These are phyloP conservation scores for Aquilaria yunnanensis DNA, from an alignment of 345 rosid species.

Conservation along the genomic window DNA sequence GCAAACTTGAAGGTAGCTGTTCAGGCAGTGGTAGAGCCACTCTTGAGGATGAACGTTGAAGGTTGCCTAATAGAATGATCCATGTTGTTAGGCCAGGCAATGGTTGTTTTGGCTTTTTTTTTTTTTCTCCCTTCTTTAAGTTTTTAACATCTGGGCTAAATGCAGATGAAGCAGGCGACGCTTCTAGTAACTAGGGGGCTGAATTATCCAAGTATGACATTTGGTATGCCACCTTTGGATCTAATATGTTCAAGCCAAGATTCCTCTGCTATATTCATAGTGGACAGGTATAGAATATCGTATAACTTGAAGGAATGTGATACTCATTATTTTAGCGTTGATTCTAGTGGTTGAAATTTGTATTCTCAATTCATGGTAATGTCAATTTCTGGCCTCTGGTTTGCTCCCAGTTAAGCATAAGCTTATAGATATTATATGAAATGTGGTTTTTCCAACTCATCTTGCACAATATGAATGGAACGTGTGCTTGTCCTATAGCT, in stretches of 20 bases:
- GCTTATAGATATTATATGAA: no score
- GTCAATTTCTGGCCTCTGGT: no score
- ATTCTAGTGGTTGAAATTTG: not conserved
- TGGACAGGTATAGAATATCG: conserved; percentile 53
- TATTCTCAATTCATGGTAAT: no score
- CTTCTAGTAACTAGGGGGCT: conserved; percentile 49
- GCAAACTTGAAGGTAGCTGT: no score
- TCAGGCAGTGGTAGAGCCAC: conserved; percentile 39
- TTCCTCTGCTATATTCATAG: conserved; percentile 82
- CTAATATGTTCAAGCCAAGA: conserved; percentile 79
- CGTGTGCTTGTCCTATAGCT: no score
- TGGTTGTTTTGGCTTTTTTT: not conserved
- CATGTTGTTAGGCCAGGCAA: no score
- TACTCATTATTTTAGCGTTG: not conserved
- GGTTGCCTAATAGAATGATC: conserved; percentile 18
- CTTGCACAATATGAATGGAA: no score
- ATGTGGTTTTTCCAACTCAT: no score
- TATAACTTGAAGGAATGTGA: not conserved
- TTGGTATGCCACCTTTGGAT: conserved; percentile 87
- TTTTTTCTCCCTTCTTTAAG: not conserved
- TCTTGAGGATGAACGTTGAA: conserved; percentile 51
- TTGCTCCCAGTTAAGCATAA: no score
- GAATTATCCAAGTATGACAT: conserved; percentile 56
- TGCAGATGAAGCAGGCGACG: conserved; percentile 24
- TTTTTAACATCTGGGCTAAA: not conserved